Conservation (phyloP, 768 basidiomycete genomes). For the Mycena leptocephala region DNA sequence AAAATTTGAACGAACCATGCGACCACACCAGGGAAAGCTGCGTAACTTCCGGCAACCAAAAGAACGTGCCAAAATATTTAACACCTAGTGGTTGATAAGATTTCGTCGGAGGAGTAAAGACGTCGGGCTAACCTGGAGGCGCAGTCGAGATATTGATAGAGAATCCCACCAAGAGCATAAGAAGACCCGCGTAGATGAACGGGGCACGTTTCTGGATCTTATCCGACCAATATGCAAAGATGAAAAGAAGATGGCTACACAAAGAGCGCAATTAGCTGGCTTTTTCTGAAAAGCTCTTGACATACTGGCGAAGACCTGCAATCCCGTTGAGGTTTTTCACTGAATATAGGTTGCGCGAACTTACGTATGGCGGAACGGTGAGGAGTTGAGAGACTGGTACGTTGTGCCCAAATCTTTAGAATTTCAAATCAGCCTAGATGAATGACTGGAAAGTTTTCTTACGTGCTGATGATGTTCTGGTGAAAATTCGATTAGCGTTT, state of each 20-base stretch:
- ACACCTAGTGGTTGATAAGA: slow-evolving; percentile 51
- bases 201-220: too few relatives aligned
- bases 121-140: slow-evolving; percentile 20
- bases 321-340: too few relatives aligned
- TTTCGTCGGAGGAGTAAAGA: neutral
- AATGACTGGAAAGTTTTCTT: slow-evolving; percentile 22
- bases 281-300: neutral
- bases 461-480: slow-evolving; percentile 76
- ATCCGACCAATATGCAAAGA: too few relatives aligned
- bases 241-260: slow-evolving; percentile 66
- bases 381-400: too few relatives aligned
- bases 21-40: too few relatives aligned
- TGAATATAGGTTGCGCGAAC: too few relatives aligned
- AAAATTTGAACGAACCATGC: too few relatives aligned
- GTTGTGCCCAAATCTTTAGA: slow-evolving; percentile 72
- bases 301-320: slow-evolving; percentile 70
- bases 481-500: neutral
- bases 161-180: too few relatives aligned
- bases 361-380: too few relatives aligned
- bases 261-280: neutral
- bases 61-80: slow-evolving; percentile 84
- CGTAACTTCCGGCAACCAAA: slow-evolving; percentile 77
- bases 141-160: slow-evolving; percentile 71
- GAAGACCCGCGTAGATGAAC: too few relatives aligned
- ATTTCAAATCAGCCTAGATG: neutral